phyloP scores from a whole-genome alignment of 768 basidiomycete genomes.

The Naematelia aurantialba region DNA sequence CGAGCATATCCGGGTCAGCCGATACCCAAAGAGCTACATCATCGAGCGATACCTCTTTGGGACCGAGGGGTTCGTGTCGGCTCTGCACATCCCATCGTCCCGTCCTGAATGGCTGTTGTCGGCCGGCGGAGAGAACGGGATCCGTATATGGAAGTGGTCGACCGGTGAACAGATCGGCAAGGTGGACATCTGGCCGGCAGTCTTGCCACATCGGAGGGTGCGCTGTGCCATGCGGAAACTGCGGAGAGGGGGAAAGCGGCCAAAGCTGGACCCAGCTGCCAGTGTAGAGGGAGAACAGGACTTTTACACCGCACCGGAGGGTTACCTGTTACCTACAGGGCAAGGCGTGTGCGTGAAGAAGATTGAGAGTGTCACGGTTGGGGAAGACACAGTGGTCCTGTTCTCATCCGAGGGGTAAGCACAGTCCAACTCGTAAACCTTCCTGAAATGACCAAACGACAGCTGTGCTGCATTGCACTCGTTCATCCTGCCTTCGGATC shows the following conservation, averaged over 20 bases:
- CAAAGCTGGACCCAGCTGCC: neutral
- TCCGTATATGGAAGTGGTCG: slow-evolving; percentile 48
- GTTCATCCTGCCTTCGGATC: slow-evolving; percentile 27
- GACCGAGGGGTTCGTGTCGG: slow-evolving; percentile 78
- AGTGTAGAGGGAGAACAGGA: slow-evolving; percentile 8
- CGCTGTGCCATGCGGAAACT: slow-evolving; percentile 38
- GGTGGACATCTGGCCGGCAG: slow-evolving; percentile 55
- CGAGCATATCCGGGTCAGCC: slow-evolving; percentile 88
- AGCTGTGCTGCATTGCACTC: slow-evolving; percentile 44
- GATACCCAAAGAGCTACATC: slow-evolving; percentile 78
- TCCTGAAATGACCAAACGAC: neutral
- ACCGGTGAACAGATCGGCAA: slow-evolving; percentile 58
- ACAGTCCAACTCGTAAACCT: neutral
- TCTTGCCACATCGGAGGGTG: slow-evolving; percentile 53
- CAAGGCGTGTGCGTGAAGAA: slow-evolving; percentile 46
- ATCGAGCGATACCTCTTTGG: slow-evolving; percentile 78
- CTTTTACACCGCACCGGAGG: slow-evolving; percentile 40
- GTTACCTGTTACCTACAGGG: slow-evolving; percentile 39
- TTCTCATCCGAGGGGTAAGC: slow-evolving; percentile 49
- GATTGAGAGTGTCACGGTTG: slow-evolving; percentile 31
- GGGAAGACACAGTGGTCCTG: slow-evolving; percentile 30
- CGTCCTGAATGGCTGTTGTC: slow-evolving; percentile 60
- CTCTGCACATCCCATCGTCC: slow-evolving; percentile 63
- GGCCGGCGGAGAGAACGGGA: slow-evolving; percentile 84
- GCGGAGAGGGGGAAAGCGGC: slow-evolving; percentile 21